Evolutionary conservation across 371 early-diverging fungal genomes (phyloP), one percentile per base, ranked within the genome.

Genomic region (Mortierella sp.): DNA sequence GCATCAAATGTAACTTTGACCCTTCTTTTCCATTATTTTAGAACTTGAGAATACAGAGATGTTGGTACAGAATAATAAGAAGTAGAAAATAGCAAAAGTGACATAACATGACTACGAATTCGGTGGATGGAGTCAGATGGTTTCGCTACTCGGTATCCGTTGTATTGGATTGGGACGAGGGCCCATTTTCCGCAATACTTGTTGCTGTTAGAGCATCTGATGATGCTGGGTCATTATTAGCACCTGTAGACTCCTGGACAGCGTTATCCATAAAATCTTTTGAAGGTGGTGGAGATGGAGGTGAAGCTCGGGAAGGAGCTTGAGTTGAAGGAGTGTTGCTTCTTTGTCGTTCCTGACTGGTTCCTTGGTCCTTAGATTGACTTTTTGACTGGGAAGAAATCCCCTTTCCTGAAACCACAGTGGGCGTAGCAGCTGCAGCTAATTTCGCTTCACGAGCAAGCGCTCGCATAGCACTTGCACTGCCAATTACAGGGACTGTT

Each of bases 391-490:
- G 71, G 15, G 43, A 33, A 10, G 36, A 10, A 6, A 50, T 33
- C 3, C 52, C 69, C 5, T 60, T 68, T n/a, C 41, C 41, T 21
- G 53, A 38, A 55, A 55, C 45, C 8, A 40, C 40, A 13, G 66
- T 10, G 15, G 58, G 3, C 5, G 38, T 33, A n/a, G 63, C 33
- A 0, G 63, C 67, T 1, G 67, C 65, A 43, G 63, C 72, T 22
- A 64, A 36, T 21, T 72, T 64, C 16, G 72, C 72, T 50, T 77
- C 77, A 4, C 77, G 77, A 48, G 53, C 62, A 7, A 64, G 55
- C 0, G 77, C 77, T 43, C 77, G 48, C 43, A 69, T 65, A 3
- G 77, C 72, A 33, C 77, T 77, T n/a, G 77, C 76, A 28, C 63
- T 52, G 4, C 76, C 76, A 59, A 76, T 76, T 10, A 38, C 32